Evolutionary conservation across 139 green algal species (phyloP), one percentile per base, ranked within the genome.

Genomic region (Coelastrella sp.): DNA sequence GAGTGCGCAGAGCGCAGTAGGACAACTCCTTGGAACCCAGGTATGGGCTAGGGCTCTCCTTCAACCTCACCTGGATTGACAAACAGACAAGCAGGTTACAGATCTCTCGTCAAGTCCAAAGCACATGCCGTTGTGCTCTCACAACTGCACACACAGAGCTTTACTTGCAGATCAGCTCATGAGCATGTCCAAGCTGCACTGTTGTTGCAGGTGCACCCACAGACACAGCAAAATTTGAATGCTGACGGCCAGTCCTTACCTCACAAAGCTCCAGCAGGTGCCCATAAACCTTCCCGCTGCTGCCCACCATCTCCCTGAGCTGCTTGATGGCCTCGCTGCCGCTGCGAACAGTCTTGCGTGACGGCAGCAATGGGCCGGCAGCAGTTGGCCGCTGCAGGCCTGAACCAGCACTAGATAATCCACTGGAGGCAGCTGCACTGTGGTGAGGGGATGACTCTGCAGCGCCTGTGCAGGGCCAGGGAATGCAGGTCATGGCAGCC

Each of bases 211-310:
- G 72, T 78, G 70, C 84, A 56, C 74, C 59, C 57, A 86, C 61
- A 60, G 4, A 17, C 25, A 78, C 11, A 66, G 74, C 12, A 10
- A 70, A 49, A 1, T 49, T 49, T 49, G 35, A 49, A 49, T 49
- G 1, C 35, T 49, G 35, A 5, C 12, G 12, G 24, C 90, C 7
- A 57, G 22, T 82, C 65, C 84, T 7, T 49, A 85, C 87, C 87
- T 90, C 61, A 17, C 87, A 91, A 6, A 91, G 78, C 49, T 91
- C 78, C 12, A 91, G 20, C n/a, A 87, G 66, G 22, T 94, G 91
- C 61, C 88, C 92, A 92, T 98, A 98, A 35, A 98, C 94, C 85
- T 95, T 95, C 20, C 80, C 70, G 59, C 85, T 92, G 78, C 24
- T 86, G 81, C 93, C 93, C 56, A 96, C 92, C 91, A 95, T 94